Base-by-base conservation (phyloP, 345 rosid species). In the Brassica rapa region DNA sequence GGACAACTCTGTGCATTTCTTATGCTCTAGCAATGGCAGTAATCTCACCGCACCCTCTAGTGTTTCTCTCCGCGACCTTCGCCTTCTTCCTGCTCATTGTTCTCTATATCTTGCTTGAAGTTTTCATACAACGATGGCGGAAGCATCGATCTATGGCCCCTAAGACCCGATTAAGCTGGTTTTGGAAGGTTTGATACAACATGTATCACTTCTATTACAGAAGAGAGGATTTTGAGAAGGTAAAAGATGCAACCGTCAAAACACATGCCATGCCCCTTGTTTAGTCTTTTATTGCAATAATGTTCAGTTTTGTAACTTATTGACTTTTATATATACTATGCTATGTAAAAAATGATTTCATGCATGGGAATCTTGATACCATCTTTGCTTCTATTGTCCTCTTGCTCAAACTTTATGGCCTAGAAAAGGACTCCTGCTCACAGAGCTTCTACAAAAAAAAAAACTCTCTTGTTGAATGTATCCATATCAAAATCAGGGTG, bases 11-110 rank as follows among this genome's bases (percentile, higher is more conserved):
- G 2, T 71, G 81, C 37, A 6, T 71, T 39, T 71, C 77, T 56
- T 78, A 71, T 23, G 67, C 72, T 0, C 6, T 78, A 19, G 72
- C 81, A n/a, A 65, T 71, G 51, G 72, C 72, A 0, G 68, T 78
- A 29, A 78, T 71, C 39, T 71, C 76, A 29, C 68, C 77, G 14
- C 53, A 29, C 5, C 61, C 30, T 16, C 15, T 65, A 8, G 1
- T 55, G 53, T 65, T 64, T 56, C 53, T 71, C 27, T 19, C 35
- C 0, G 67, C 16, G 6, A 5, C 67, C 51, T 1, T 71, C 1
- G 67, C 72, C 43, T 53, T 77, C 24, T 51, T 33, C 65, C 2
- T 77, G 9, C 0, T 71, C 16, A 10, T 62, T 70, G 3, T 23
- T 33, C 23, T 77, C 24, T 23, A 0, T 61, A 0, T 76, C 27